Conservation (phyloP, 495 filamentous ascomycete genomes). For the Neurospora tetrasperma region DNA sequence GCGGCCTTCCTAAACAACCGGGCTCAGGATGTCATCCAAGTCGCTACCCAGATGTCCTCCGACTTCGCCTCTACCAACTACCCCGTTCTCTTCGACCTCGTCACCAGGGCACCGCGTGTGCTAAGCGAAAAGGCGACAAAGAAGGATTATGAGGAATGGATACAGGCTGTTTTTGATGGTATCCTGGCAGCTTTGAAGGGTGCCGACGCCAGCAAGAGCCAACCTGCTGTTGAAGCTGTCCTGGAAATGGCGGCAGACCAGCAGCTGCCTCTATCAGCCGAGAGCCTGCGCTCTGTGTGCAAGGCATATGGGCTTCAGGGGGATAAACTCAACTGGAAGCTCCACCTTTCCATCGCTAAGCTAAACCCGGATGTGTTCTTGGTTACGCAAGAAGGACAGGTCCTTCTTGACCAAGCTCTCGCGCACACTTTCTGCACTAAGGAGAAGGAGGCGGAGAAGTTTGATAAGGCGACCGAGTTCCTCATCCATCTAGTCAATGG, state of each 20-base stretch:
- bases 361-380: constrained; percentile 63
- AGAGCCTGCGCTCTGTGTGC: constrained; percentile 32
- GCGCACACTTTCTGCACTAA: neutral
- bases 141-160: constrained; percentile 50
- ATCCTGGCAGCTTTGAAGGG: constrained; percentile 25
- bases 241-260: constrained; percentile 30
- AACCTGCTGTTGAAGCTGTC: constrained; percentile 24
- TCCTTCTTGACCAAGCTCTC: constrained; percentile 28
- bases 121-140: constrained; percentile 43
- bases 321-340: constrained; percentile 45
- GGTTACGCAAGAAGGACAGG: constrained; percentile 20
- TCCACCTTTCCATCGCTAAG: constrained; percentile 50
- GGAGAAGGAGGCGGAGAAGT: constrained; percentile 5
- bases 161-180: constrained; percentile 53
- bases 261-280: constrained; percentile 8
- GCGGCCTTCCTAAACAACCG: constrained; percentile 40
- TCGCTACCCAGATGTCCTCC: constrained; percentile 23
- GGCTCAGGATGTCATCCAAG: constrained; percentile 24
- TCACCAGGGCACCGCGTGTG: constrained; percentile 43
- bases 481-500: constrained; percentile 50
- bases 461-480: constrained; percentile 20
- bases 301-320: constrained; percentile 27
- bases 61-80: constrained; percentile 24
- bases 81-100: constrained; percentile 47
- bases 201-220: constrained; percentile 4